Base-by-base conservation (phyloP, 2,329 filamentous ascomycete species). In the Talaromyces sp. region DNA sequence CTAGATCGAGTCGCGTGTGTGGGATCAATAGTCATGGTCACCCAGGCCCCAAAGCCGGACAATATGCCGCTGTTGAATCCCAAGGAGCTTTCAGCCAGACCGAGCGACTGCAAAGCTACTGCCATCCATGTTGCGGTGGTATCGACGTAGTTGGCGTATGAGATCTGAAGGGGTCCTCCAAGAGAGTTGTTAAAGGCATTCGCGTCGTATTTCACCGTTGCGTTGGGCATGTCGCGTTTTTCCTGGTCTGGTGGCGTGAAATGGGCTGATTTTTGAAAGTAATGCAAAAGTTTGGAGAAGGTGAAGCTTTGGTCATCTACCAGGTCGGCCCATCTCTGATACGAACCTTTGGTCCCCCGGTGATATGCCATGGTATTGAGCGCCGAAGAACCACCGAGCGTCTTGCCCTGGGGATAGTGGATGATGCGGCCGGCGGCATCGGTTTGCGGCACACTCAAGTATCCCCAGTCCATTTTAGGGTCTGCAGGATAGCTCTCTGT, bases 301-400 rank as follows among this genome's bases (percentile, higher is more conserved):
- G 63, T 64, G 52, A 74, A 77, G 54, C 68, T 73, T 27, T 70
- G 58, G 55, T 78, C 75, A 3, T 65, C 72, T 6, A 77, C 73
- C 23, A 55, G 7, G 31, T 60, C 58, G 31, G 58, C 58, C 58
- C 58, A 60, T n/a, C 12, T 40, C 8, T 60, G 23, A 31, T 55
- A 60, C 7, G 34, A 18, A 14, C 51, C 58, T 5, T 55, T 55
- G 4, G 18, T 31, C 28, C 33, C 31, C 18, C 51, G 34, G 14
- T n/a, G 33, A 33, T 55, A 60, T 3, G 28, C 34, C 40, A 57
- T 50, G n/a, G 12, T 30, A 27, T 57, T 57, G 5, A 28, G 23
- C 23, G 34, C 34, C 14, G 28, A 30, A 16, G 14, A 18, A 16
- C 53, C 58, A n/a, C 55, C 55, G n/a, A 18, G 31, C 42, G 42